Evolutionary conservation across 176 grass and related monocot species (phyloP).

Genomic region (Juncus effusus): DNA sequence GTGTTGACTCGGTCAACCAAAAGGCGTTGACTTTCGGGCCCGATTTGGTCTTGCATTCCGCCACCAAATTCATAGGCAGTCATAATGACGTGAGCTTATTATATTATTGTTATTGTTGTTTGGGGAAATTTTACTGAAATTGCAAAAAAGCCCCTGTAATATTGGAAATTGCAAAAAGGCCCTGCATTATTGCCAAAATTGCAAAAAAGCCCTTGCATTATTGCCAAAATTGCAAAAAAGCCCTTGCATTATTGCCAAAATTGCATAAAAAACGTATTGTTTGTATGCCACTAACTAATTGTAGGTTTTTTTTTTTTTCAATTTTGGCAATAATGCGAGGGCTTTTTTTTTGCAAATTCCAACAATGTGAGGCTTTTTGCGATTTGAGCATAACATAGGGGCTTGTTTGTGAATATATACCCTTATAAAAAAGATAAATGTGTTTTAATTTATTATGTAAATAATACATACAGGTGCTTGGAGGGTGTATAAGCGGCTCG

Average conservation of each 20-base stretch:
- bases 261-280: too few relatives aligned
- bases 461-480: slow-evolving; percentile 43
- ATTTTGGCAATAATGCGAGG: too few relatives aligned
- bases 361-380: too few relatives aligned
- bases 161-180: not conserved
- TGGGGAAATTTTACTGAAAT: too few relatives aligned
- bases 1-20: slow-evolving; percentile 94
- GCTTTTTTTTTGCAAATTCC: too few relatives aligned
- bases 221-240: not conserved
- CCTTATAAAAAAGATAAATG: not conserved
- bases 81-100: slow-evolving; percentile 78
- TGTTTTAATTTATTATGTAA: not conserved
- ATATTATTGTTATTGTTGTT: too few relatives aligned
- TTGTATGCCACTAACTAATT: too few relatives aligned
- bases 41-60: slow-evolving; percentile 94
- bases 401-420: too few relatives aligned
- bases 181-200: too few relatives aligned
- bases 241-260: not conserved
- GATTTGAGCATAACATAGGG: too few relatives aligned
- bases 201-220: too few relatives aligned
- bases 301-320: too few relatives aligned
- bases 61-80: slow-evolving; percentile 94
- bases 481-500: slow-evolving; percentile 67
- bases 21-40: slow-evolving; percentile 93
- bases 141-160: not conserved